Conservation (phyloP, 495 filamentous ascomycete species). For the Trichoderma asperelloides region DNA sequence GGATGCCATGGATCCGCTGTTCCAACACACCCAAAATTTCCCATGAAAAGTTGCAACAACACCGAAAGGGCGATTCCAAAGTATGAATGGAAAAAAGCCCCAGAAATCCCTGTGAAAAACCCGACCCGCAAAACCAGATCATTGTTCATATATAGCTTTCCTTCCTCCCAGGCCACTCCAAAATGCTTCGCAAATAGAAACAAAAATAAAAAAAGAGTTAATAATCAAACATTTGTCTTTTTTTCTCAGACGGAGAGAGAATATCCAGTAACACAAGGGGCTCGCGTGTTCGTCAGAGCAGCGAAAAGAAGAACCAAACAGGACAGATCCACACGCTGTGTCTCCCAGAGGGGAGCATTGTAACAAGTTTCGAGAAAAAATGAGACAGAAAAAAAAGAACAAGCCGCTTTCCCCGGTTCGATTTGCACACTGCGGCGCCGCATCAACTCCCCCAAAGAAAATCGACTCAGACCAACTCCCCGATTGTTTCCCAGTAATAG, state of each 20-base stretch:
- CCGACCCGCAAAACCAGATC: conserved; percentile 4
- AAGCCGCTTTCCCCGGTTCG: conserved; percentile 4
- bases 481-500: neutral
- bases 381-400: neutral
- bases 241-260: neutral
- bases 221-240: neutral
- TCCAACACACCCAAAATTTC: neutral
- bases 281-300: conserved; percentile 4
- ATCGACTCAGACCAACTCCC: conserved; percentile 4
- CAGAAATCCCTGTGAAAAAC: neutral
- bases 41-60: conserved; percentile 3
- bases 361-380: neutral
- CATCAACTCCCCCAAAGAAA: neutral
- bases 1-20: neutral
- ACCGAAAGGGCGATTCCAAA: neutral
- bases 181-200: conserved; percentile 4
- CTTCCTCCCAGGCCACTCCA: neutral
- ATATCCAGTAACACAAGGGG: conserved; percentile 8
- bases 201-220: neutral
- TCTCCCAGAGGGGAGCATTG: neutral
- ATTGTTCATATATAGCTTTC: neutral
- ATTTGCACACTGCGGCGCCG: conserved; percentile 4
- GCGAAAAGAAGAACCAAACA: conserved; percentile 5
- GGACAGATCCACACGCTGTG: conserved; percentile 2
- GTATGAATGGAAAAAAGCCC: neutral